Evolutionary conservation across 2,329 filamentous ascomycete genomes (phyloP), one percentile per base, ranked within the genome.

Genomic region (Colletotrichum truncatum): DNA sequence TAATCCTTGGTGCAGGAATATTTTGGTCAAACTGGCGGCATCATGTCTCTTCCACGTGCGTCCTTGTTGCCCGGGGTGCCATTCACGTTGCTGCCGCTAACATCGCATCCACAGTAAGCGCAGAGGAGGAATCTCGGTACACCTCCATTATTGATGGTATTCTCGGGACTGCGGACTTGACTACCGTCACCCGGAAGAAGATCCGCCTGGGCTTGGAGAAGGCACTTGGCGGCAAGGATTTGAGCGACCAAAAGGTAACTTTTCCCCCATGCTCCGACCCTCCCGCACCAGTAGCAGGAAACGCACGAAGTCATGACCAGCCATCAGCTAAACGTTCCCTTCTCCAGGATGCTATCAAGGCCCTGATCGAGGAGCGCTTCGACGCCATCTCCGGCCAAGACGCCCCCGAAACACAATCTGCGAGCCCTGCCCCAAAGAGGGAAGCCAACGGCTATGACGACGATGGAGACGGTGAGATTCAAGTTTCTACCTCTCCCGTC

Each of bases 311-410:
- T n/a, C n/a, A n/a, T n/a, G n/a, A n/a, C n/a, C n/a, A n/a, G n/a
- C n/a, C 12, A 28, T 26, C 11, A 7, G 23, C 49, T 62, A 38
- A 67, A 57, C 23, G 14, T 30, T 25, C 3, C n/a, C 18, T 39
- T 7, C 26, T 26, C 4, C 67, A 93, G 91, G 81, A 85, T 74
- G 87, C 88, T 12, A 90, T 93, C 77, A 93, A 93, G 74, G 81
- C 81, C 54, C 82, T 94, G 51, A 93, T 94, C 59, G 89, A 91
- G 78, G 84, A 87, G 70, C 89, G 91, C 16, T 94, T 94, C 76
- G 91, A 94, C 72, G 86, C 89, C 61, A 86, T 91, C 70, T 87
- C 87, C 52, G 63, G 66, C 30, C 25, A 41, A 12, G 64, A 66
- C 12, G 28, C 41, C 30, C 25, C 46, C 34, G 67, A 74, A 12